Base-by-base conservation (phyloP, 768 basidiomycete species). In the Russula vinacea region DNA sequence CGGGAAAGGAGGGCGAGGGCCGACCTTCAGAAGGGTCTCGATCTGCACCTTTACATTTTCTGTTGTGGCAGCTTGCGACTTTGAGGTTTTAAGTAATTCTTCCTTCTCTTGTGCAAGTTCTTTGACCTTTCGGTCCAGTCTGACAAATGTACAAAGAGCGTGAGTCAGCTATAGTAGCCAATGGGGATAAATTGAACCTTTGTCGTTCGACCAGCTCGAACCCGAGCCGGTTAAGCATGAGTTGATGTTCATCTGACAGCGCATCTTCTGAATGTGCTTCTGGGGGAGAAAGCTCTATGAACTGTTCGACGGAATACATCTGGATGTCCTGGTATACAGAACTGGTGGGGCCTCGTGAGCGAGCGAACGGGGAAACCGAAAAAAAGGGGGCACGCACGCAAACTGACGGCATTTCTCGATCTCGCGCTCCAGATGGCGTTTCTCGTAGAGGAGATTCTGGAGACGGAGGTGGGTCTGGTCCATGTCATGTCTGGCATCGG, bases 381-480 rank as follows among this genome's bases (percentile, higher is more conserved):
- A 58, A 32, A 52, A 50, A 11, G 37, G 14, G 13, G 1, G 5
- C 16, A 81, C 90, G 70, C 73, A 94, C 92, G 89, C 90, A 72
- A 93, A 95, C 72, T 94, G 92, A 54, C 90, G 84, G 75, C 93
- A 95, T 73, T 94, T 93, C 70, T 92, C 89, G 40, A 95, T 95
- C 77, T 95, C 93, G 62, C 90, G 82, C 74, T 94, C 91, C 6
- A 95, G 83, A 71, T 95, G 92, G 32, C 91, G 82, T 72, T 90
- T 92, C 76, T 95, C 92, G 69, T 94, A 95, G 55, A 89, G 80
- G 40, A 94, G 78, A 68, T 95, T 95, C 76, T 95, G 92, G 35
- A 92, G 82, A 24, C 86, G 85, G 44, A 95, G 84, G 74, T 92
- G 86, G 0, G 90, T 87, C 75, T 92, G 87, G 76, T 94, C 93